Evolutionary conservation across 2,329 filamentous ascomycete genomes (phyloP).

Genomic region (Neoascochyta sp.): DNA sequence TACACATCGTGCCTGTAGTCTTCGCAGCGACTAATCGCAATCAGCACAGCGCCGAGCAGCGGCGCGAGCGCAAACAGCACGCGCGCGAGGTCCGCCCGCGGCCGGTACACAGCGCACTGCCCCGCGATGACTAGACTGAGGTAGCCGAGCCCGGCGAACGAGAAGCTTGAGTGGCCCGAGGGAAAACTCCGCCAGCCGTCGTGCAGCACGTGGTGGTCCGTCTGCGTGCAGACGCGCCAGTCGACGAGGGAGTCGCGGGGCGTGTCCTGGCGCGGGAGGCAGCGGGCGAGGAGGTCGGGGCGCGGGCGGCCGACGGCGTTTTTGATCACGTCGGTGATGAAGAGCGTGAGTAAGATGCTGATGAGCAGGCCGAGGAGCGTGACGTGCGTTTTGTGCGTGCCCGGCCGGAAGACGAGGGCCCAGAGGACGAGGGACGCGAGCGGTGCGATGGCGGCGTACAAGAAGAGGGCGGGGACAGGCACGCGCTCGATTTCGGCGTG

Average conservation of each 20-base stretch:
- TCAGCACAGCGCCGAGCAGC: constrained; percentile 55
- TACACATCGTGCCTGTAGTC: constrained; percentile 64
- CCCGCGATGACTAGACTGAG: constrained; percentile 67
- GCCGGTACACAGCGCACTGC: constrained; percentile 58
- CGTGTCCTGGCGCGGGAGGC: constrained; percentile 63
- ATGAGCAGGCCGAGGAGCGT: constrained; percentile 78
- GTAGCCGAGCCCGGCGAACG: constrained; percentile 75
- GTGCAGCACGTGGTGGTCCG: constrained; percentile 64
- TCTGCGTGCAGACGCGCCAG: constrained; percentile 69
- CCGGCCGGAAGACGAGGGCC: constrained; percentile 60
- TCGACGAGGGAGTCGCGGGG: constrained; percentile 55
- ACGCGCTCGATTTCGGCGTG: constrained; percentile 83
- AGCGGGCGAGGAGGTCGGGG: constrained; percentile 84
- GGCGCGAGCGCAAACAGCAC: constrained; percentile 55
- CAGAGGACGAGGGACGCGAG: constrained; percentile 63
- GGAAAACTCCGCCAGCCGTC: constrained; percentile 85
- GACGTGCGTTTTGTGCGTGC: constrained; percentile 77
- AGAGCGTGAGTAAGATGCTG: constrained; percentile 66
- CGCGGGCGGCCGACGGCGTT: constrained; percentile 79
- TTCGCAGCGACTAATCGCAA: constrained; percentile 59
- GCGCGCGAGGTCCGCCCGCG: constrained; percentile 54
- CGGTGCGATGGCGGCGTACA: constrained; percentile 74
- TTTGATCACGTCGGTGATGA: constrained; percentile 85
- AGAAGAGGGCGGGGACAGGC: constrained; percentile 69
- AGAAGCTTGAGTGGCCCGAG: constrained; percentile 73